Percentiles rank a stretch among this genome's conserved stretches.
Evolutionary conservation across 345 rosid species (phyloP).

Genomic region (Leavenworthia alabamica): DNA sequence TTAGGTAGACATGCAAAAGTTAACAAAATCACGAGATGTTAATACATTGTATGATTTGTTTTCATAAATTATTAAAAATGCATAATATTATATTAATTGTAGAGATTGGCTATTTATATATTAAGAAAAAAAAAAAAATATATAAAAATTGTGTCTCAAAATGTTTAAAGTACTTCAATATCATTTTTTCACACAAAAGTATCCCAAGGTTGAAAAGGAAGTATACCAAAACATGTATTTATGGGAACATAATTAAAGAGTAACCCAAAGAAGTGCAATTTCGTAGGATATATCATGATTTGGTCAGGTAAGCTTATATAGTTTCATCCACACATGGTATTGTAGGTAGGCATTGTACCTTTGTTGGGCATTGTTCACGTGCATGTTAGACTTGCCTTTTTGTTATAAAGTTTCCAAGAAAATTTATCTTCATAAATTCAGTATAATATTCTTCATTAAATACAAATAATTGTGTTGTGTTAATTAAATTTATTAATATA

Average conservation of each 20-base stretch:
- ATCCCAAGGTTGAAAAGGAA: not conserved
- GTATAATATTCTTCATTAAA: not conserved
- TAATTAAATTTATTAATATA: too few species aligned
- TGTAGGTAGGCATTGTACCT: not conserved
- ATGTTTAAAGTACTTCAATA: not conserved
- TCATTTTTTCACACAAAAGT: not conserved
- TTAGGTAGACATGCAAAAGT: not conserved
- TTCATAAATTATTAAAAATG: not conserved
- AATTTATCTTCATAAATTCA: not conserved
- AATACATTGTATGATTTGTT: not conserved
- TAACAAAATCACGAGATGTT: not conserved
- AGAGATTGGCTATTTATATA: too few species aligned
- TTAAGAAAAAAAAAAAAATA: too few species aligned
- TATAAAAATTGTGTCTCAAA: not conserved
- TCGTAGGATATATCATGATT: not conserved
- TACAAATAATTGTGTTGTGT: not conserved
- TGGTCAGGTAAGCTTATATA: not conserved
- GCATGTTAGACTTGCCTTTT: not conserved
- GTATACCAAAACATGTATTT: not conserved
- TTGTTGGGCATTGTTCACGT: constrained; percentile 18
- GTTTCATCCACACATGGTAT: constrained; percentile 4
- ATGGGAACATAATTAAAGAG: not conserved
- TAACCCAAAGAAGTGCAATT: not conserved
- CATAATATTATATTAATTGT: not conserved
- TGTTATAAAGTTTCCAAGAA: not conserved